Conservation (phyloP, 805 yeast genomes). For the Lachancea dasiensis region DNA sequence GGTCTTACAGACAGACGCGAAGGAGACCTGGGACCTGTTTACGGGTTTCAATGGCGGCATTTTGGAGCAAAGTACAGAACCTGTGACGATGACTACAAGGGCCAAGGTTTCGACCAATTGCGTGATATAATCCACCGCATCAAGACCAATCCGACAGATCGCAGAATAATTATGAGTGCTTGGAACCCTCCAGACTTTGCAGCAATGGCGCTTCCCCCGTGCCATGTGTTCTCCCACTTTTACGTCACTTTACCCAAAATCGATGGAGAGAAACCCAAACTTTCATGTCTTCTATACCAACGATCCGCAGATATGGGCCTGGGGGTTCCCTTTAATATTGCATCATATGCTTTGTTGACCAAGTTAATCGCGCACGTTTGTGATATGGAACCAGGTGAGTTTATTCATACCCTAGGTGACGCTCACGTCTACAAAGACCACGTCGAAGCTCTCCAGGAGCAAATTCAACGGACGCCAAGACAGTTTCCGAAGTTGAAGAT, state of each 20-base stretch:
- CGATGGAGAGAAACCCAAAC: slow-evolving; percentile 47
- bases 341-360: slow-evolving; percentile 89
- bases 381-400: slow-evolving; percentile 92
- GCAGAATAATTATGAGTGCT: slow-evolving; percentile 91
- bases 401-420: slow-evolving; percentile 93
- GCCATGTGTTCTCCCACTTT: slow-evolving; percentile 94
- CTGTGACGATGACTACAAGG: slow-evolving; percentile 81
- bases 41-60: slow-evolving; percentile 99
- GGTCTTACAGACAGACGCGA: slow-evolving; percentile 78
- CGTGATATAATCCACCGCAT: slow-evolving; percentile 71
- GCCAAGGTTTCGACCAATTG: slow-evolving; percentile 88
- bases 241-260: slow-evolving; percentile 78
- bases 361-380: slow-evolving; percentile 95
- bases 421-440: slow-evolving; percentile 94
- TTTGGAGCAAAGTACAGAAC: slow-evolving; percentile 90
- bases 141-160: slow-evolving; percentile 85
- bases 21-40: slow-evolving; percentile 97
- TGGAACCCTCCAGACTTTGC: slow-evolving; percentile 98
- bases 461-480: slow-evolving; percentile 67
- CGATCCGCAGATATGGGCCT: slow-evolving; percentile 99
- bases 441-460: slow-evolving; percentile 82
- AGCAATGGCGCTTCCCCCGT: slow-evolving; percentile 96
- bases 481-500: slow-evolving; percentile 74
- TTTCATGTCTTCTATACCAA: slow-evolving; percentile 88
- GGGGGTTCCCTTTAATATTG: slow-evolving; percentile 98